phyloP scores from a whole-genome alignment of 192 early-diverging fungal genomes.

The Chytriomyces hyalinus region DNA sequence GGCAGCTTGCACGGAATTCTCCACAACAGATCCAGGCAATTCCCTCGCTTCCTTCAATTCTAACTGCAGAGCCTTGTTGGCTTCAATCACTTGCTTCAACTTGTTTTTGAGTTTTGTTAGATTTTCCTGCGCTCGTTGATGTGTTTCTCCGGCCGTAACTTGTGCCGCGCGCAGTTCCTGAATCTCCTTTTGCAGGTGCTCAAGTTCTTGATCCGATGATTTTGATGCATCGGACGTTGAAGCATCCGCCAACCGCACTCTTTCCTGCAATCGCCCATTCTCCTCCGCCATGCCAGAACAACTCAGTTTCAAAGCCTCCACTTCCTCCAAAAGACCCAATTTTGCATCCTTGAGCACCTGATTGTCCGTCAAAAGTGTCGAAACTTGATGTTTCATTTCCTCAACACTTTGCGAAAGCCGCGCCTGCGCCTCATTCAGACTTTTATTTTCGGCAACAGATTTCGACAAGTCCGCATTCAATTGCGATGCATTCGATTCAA shows the following conservation, averaged over 20 bases:
- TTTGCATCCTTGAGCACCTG: not conserved
- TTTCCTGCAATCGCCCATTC: not conserved
- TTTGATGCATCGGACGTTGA: not conserved
- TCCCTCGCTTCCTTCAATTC: not conserved
- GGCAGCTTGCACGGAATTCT: not conserved
- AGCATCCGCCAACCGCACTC: not conserved
- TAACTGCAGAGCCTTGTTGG: slow-evolving; percentile 2
- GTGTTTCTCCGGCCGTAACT: not conserved
- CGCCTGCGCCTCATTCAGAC: not conserved
- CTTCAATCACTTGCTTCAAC: slow-evolving; percentile 3
- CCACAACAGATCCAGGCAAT: not conserved
- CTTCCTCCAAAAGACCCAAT: not conserved
- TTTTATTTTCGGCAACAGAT: no score
- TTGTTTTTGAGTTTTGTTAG: not conserved
- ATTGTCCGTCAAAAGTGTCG: not conserved
- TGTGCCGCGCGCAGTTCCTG: not conserved
- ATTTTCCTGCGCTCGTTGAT: slow-evolving; percentile 3
- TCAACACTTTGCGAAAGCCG: not conserved
- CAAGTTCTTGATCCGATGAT: not conserved
- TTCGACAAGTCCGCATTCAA: no score
- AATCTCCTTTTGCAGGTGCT: not conserved
- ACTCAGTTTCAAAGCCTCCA: not conserved
- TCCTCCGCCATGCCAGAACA: not conserved
- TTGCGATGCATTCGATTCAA: no score
- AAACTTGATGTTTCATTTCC: not conserved